Evolutionary conservation across 495 filamentous ascomycete species (phyloP), one percentile per base, ranked within the genome.

Genomic region (Pyrenopolyporus hunteri): DNA sequence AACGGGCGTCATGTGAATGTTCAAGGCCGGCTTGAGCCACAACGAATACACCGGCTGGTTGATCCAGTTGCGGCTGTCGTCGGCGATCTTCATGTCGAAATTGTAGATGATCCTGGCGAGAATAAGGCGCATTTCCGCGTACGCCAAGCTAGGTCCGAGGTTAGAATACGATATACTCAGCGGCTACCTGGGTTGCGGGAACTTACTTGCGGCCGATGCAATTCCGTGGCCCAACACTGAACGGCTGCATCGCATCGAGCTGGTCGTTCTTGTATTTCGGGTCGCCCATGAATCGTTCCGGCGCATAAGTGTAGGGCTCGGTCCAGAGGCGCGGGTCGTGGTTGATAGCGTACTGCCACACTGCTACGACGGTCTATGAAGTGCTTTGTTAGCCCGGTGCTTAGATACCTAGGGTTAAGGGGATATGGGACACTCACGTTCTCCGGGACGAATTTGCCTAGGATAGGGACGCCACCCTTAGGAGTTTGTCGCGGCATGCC

Each of bases 181-280:
- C 0, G 31, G 20, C 13, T 11, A 26, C 14, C 4, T 25, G 0
- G 10, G 13, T 1, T n/a, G 2, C 10, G 31, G n/a, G 2, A 9
- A 74, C 80, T 63, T 73, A 83, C 81, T 82, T 78, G 57, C 76
- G 72, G 4, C 84, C 85, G 48, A 85, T 73, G 46, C 84, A 87
- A 36, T 80, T 77, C 10, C 83, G 60, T 0, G 78, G 80, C 0
- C 85, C 85, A 20, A 77, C 20, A 28, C 74, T 73, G 40, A 87
- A 88, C 1, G 83, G 78, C 37, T 83, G 76, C 37, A 81, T 67
- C 7, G 76, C 78, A 14, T 78, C 73, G 10, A 68, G 63, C 4
- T 71, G 59, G 60, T 89, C 85, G 19, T 67, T 59, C 23, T 71
- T 66, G 44, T 76, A 83, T 16, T 51, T 61, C 3, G 70, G 57